Evolutionary conservation across 176 grass and related monocot species (phyloP), one percentile per base, ranked within the genome.

Genomic region (Otatea glauca): DNA sequence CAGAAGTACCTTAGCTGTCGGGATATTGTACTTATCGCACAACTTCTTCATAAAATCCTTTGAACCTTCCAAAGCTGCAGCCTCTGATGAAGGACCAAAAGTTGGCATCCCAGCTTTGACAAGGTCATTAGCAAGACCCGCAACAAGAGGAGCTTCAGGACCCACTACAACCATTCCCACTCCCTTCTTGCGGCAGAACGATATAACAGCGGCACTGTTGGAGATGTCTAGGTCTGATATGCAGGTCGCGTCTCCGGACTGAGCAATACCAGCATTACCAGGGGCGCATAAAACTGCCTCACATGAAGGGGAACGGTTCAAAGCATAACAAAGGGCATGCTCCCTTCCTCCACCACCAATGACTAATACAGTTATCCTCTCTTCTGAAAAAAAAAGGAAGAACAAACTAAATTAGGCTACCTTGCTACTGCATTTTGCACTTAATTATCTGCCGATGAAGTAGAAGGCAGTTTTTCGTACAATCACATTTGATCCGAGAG

Each of bases 41-140:
- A 98, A 65, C 18, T 87, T 95, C 79, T 98, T 98, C 95, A 92
- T 95, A 65, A 98, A 98, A 37, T 94, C 92, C 62, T 97, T 97
- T 4, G 92, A 94, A 70, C 95, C 95, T 83, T 97, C 92, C 32
- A 97, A 74, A 15, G 92, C 92, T 23, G 95, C 95, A 67, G 95
- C 92, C 71, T 94, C 70, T 17, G 95, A 83, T 1, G 92, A 93
- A 15, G 96, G 93, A 15, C 92, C 91, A 65, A 98, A 95, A 4
- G 91, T 80, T 18, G 85, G 89, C 68, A 98, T 92, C 76, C 80
- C 89, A 47, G 87, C 71, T 56, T 92, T 87, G 24, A 49, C 73
- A 73, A 98, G 92, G 59, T 95, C 85, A 87, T 95, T 88, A 3
- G 48, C 87, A 58, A 98, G 91, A 54, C 95, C 92, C 1, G 84